Base-by-base conservation (phyloP, 2,329 filamentous ascomycete species). In the Penicillium digitatum region DNA sequence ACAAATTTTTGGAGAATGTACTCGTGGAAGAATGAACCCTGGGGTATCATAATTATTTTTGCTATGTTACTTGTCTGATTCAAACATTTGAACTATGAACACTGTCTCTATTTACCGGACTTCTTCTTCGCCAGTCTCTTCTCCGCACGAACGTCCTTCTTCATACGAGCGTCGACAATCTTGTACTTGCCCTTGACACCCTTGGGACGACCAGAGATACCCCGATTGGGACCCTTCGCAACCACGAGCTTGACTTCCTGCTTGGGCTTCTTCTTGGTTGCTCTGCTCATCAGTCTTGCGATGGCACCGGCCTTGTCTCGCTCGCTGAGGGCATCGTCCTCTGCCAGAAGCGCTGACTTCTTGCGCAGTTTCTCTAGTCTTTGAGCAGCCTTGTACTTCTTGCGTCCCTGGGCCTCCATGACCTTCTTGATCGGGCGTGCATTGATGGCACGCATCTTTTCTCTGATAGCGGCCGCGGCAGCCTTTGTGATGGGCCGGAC, bases 401-500 rank as follows among this genome's bases (percentile, higher is more conserved):
- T 99, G 56, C 94, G 83, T 34, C 92, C 93, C 76, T 95, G 92
- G 24, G 94, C 94, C 76, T 99, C 94, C 65, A 89, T 88, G 31
- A 99, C 94, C 80, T 99, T 99, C 82, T 99, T 99, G 83, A 97
- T 97, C 0, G 94, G 94, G 31, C 94, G 86, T 8, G 93, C 94
- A 72, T 99, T 97, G 66, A 95, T 83, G 0, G 94, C 92, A 31
- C 93, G 88, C 69, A 89, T 72, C 77, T 99, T 99, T 69, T 96
- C 93, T 74, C 94, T 92, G 78, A 99, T 96, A 2, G 94, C 94
- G 14, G 84, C 81, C 0, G 93, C 92, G 0, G 89, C 95, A 32
- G 90, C 90, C 66, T 94, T 94, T 48, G 87, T 91, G 66, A 95
- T 93, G n/a, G 94, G 95, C 55, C 90, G 88, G 61, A 94, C 87